Base-by-base conservation (phyloP, 1,284 basidiomycete genomes). In the Ganoderma sinense region DNA sequence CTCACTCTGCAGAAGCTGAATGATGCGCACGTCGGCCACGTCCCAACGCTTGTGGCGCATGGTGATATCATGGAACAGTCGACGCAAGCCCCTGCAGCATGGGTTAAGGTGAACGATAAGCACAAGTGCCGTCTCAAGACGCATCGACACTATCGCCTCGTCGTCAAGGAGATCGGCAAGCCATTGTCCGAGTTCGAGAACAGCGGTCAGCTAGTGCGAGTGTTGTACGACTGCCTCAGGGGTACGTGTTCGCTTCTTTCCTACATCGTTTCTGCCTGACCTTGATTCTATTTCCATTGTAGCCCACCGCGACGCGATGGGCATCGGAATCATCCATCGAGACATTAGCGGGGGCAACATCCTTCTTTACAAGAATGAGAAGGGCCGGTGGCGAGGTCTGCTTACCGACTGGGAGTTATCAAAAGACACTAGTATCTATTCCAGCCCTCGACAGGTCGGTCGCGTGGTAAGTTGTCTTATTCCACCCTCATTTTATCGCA, bases 81-180 rank as follows among this genome's bases (percentile, higher is more conserved):
- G 18, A 70, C 62, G 20, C 10, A 13, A 5, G 48, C 58, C 11
- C 41, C 45, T 10, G 41, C 41, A 7, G 41, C 41, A 2, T 69
- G 62, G 66, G 14, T 33, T 3, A 23, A 64, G 51, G 40, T 16
- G 18, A 23, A 53, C 55, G 14, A 51, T 23, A 41, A 65, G 8
- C 48, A 48, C 39, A 36, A 53, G 11, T 62, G 66, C 18, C 67
- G 48, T n/a, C 20, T 70, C 13, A 68, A 63, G 69, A 26, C 14
- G 3, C 69, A 73, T 41, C 40, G 29, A 4, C 73, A 74, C 60
- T 72, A 73, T 31, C 64, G 71, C 45, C 62, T 74, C 4, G 69
- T 70, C 0, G 53, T 68, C 8, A 53, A 67, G n/a, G 70, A 70
- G 18, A 62, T 74, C 6, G 73, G 71, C 2, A 45, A 56, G 16